These are phyloP conservation scores for Peltaster fructicola DNA, from an alignment of 2,329 filamentous ascomycete genomes.

Conservation along the genomic window DNA sequence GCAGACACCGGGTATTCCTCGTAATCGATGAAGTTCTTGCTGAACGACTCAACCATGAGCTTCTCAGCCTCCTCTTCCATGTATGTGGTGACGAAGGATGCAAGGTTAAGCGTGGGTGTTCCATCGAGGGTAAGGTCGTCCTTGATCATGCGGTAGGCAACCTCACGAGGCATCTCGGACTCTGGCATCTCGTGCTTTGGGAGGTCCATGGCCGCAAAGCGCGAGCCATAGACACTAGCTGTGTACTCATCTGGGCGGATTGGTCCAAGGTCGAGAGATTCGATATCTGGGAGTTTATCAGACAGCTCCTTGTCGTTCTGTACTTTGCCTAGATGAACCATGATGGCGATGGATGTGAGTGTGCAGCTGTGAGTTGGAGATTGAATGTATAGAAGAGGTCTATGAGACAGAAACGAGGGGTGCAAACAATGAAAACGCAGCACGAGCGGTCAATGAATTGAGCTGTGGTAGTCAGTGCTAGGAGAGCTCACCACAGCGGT, in stretches of 20 bases:
- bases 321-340: slow-evolving; percentile 20
- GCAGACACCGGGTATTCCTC: slow-evolving; percentile 34
- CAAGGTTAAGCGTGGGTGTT: slow-evolving; percentile 74
- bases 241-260: slow-evolving; percentile 41
- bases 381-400: not conserved
- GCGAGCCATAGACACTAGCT: slow-evolving; percentile 73
- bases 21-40: slow-evolving; percentile 65
- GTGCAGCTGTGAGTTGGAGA: not conserved
- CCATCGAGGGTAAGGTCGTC: slow-evolving; percentile 85
- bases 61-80: slow-evolving; percentile 96
- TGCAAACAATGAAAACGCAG: no score
- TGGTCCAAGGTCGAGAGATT: slow-evolving; percentile 29
- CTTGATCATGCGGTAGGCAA: slow-evolving; percentile 94
- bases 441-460: no score
- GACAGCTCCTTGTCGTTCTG: slow-evolving; percentile 15
- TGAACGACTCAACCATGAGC: slow-evolving; percentile 81
- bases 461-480: no score
- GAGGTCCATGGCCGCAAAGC: slow-evolving; percentile 64
- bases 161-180: slow-evolving; percentile 70
- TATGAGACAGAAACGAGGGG: no score
- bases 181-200: slow-evolving; percentile 79
- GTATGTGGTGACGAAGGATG: slow-evolving; percentile 89
- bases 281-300: slow-evolving; percentile 26
- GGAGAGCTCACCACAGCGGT: no score
- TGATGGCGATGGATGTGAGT: slow-evolving; percentile 11